Evolutionary conservation across 495 filamentous ascomycete species (phyloP), one percentile per base, ranked within the genome.

Genomic region (Xylaria bambusicola): DNA sequence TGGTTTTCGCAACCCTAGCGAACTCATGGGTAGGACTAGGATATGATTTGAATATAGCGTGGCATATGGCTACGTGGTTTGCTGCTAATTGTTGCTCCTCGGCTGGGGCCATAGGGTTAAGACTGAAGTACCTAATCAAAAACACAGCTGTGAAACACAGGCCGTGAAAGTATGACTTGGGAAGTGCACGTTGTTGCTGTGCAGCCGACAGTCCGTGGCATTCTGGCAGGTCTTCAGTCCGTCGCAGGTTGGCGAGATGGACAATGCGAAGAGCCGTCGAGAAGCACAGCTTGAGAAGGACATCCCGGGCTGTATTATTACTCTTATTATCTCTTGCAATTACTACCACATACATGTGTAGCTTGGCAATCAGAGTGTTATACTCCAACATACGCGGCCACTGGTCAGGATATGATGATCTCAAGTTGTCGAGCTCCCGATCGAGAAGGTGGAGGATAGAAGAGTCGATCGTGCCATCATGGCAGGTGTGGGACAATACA

Each of bases 361-460:
- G 57, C 18, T 66, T 68, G 9, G 65, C 61, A 12, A 62, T 55
- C 45, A 68, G 45, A 23, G 66, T 59, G 23, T n/a, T 15, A 15
- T 58, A 63, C 18, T 69, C 66, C 1, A 55, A 56, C 59, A 62
- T 64, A n/a, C 24, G 52, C 18, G 66, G 60, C 66, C 66, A 71
- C 36, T 60, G 55, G 6, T 67, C 66, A 12, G 63, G 56, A 20
- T 54, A 66, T 13, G 44, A 56, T 48, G 60, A 42, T 49, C 54
- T 67, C 1, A 73, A 45, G 13, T 58, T 49, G 18, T 71, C 65
- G 9, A 73, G 64, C 31, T 73, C 66, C 3, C 61, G 53, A 17
- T 73, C 70, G 10, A 73, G 67, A 41, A 73, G 66, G 26, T 70
- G 68, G 20, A 69, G 65, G 35, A 73, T 56, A 9, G 68, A 70